Evolutionary conservation across 805 yeast genomes (phyloP).

Genomic region (Isabelozyma heimii): DNA sequence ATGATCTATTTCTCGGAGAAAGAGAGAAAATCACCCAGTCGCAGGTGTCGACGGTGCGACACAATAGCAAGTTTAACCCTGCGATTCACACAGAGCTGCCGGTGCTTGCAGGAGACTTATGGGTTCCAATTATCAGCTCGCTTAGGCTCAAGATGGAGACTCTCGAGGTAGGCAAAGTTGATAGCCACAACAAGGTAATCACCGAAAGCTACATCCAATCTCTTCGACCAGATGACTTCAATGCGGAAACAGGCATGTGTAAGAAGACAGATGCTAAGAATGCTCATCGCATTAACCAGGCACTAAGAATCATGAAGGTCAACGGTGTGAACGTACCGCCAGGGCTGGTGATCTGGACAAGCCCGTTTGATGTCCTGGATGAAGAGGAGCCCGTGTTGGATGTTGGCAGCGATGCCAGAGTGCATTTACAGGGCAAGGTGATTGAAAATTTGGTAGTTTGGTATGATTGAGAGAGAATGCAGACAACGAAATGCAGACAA

Average conservation of each 20-base stretch:
- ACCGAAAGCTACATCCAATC: constrained; percentile 19
- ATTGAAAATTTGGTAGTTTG: constrained; percentile 32
- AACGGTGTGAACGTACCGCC: constrained; percentile 29
- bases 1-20: constrained; percentile 30
- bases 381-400: constrained; percentile 11
- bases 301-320: constrained; percentile 25
- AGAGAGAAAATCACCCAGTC: constrained; percentile 17
- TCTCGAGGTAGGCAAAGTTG: constrained; percentile 37
- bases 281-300: constrained; percentile 2
- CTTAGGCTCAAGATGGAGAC: constrained; percentile 48
- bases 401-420: constrained; percentile 17
- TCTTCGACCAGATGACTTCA: constrained; percentile 6
- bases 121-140: constrained; percentile 41
- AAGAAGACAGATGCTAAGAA: constrained; percentile 1
- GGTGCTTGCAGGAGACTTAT: constrained; percentile 25
- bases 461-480: constrained; percentile 1
- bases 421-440: constrained; percentile 22
- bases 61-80: constrained; percentile 11
- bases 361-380: constrained; percentile 14
- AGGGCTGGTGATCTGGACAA: constrained; percentile 27
- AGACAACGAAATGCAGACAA: no score
- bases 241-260: background rate
- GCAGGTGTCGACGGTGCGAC: constrained; percentile 18
- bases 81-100: constrained; percentile 10
- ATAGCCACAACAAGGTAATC: constrained; percentile 33